Conservation (phyloP, 2,329 filamentous ascomycete species). For the Fusarium sp. region DNA sequence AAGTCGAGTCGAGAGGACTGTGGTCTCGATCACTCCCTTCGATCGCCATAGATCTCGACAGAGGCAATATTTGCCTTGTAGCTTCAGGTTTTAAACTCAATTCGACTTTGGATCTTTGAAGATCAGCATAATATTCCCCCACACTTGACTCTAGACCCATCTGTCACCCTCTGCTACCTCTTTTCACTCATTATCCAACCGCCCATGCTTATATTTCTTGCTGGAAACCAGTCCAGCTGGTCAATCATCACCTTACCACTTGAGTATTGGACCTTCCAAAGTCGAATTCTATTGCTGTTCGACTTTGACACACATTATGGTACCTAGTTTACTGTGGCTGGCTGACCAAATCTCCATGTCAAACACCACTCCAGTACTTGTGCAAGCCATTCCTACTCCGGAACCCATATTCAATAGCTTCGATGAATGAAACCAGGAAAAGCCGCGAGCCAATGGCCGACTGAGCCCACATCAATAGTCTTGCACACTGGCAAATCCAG, state of each 20-base stretch:
- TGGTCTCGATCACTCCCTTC: background rate
- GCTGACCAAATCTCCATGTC: slow-evolving; percentile 24
- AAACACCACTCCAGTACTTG: slow-evolving; percentile 9
- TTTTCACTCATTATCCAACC: slow-evolving; percentile 3
- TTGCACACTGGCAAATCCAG: background rate
- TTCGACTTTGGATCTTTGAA: background rate
- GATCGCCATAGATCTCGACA: background rate
- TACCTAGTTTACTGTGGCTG: slow-evolving; percentile 25
- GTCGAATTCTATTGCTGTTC: slow-evolving; percentile 7
- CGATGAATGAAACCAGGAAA: background rate
- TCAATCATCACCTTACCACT: background rate
- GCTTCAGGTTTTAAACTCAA: background rate
- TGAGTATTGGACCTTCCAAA: slow-evolving; percentile 7
- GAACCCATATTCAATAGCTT: slow-evolving; percentile 14
- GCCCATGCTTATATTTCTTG: slow-evolving; percentile 8
- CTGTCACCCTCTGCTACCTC: slow-evolving; percentile 9
- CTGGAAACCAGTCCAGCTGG: background rate
- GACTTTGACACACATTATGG: slow-evolving; percentile 22
- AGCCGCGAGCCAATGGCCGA: background rate
- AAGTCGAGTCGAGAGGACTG: background rate
- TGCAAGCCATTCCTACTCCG: slow-evolving; percentile 33
- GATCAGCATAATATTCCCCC: background rate
- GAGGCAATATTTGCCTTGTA: background rate
- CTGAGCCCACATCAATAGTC: background rate
- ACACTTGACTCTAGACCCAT: slow-evolving; percentile 7